A percentile compares a stretch with the other conserved stretches of the same genome.
Conservation (phyloP, 805 yeast genomes). For the Yamadazyma laniorum region DNA sequence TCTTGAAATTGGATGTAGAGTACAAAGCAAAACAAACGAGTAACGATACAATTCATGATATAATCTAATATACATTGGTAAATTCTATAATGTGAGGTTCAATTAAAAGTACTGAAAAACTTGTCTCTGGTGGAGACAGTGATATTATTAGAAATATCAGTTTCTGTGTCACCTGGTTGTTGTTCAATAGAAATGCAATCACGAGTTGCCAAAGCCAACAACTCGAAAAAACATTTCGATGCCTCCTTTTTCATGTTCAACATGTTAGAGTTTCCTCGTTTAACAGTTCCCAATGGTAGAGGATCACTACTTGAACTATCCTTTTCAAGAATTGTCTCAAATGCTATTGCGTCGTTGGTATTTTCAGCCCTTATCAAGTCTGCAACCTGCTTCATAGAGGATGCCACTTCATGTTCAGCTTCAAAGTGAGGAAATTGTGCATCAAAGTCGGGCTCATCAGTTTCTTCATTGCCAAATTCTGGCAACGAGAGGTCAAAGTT, state of each 20-base stretch:
- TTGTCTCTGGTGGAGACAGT: slow-evolving; percentile 46
- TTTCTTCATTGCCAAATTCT: slow-evolving; percentile 14
- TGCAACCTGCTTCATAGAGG: slow-evolving; percentile 55
- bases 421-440: neutral
- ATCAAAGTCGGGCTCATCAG: slow-evolving; percentile 9
- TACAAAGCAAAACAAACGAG: neutral
- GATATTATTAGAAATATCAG: slow-evolving; percentile 56
- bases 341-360: slow-evolving; percentile 1
- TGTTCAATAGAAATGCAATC: slow-evolving; percentile 68
- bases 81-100: neutral
- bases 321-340: slow-evolving; percentile 11
- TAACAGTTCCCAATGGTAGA: slow-evolving; percentile 48
- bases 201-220: slow-evolving; percentile 75
- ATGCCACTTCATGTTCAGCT: slow-evolving; percentile 11
- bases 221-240: slow-evolving; percentile 73
- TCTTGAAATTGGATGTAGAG: slow-evolving; percentile 15
- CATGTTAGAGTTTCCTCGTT: slow-evolving; percentile 33
- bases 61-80: slow-evolving; percentile 10
- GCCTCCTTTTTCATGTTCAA: slow-evolving; percentile 53
- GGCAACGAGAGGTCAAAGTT: slow-evolving; percentile 24
- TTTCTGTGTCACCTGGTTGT: slow-evolving; percentile 23
- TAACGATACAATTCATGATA: slow-evolving; percentile 15
- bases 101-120: slow-evolving; percentile 18
- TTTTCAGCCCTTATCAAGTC: slow-evolving; percentile 39
- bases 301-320: slow-evolving; percentile 26